Conservation (phyloP, 148 eudicot genomes). For the Vaccinium myrtillus region DNA sequence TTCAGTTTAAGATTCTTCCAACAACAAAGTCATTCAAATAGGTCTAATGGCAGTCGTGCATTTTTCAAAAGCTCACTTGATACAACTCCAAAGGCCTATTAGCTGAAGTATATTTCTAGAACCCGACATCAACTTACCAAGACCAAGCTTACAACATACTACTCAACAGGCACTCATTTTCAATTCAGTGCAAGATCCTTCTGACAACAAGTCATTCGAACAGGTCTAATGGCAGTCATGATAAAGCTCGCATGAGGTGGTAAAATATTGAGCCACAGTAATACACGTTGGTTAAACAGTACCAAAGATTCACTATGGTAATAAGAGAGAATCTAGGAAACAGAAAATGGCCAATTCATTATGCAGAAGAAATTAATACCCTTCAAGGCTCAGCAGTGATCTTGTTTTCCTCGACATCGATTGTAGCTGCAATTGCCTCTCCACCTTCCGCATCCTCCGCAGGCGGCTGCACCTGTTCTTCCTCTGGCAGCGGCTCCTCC, state of each 20-base stretch:
- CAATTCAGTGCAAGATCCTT: background rate
- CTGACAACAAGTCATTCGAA: background rate
- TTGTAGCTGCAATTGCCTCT: conserved; percentile 50
- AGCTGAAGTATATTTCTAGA: too few species aligned
- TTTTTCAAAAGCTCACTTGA: too few species aligned
- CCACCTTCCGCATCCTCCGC: conserved; percentile 55
- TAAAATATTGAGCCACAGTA: background rate
- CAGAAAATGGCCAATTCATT: background rate
- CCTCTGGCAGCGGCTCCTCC: conserved; percentile 95
- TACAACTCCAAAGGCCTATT: too few species aligned
- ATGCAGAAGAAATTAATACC: conserved; percentile 28
- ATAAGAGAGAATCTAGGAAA: background rate
- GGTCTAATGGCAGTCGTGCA: too few species aligned
- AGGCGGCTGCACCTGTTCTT: conserved; percentile 92
- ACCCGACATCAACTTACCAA: background rate
- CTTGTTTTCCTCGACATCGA: conserved; percentile 66
- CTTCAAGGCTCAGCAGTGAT: conserved; percentile 51
- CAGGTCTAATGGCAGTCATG: background rate
- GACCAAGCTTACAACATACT: background rate
- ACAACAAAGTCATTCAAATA: too few species aligned
- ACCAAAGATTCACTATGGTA: background rate
- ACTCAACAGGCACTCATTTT: background rate
- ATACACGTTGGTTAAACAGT: background rate
- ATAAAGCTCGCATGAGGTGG: background rate
- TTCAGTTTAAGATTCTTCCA: too few species aligned